Base-by-base conservation (phyloP, 2,329 filamentous ascomycete genomes). In the Bretziella fagacearum region DNA sequence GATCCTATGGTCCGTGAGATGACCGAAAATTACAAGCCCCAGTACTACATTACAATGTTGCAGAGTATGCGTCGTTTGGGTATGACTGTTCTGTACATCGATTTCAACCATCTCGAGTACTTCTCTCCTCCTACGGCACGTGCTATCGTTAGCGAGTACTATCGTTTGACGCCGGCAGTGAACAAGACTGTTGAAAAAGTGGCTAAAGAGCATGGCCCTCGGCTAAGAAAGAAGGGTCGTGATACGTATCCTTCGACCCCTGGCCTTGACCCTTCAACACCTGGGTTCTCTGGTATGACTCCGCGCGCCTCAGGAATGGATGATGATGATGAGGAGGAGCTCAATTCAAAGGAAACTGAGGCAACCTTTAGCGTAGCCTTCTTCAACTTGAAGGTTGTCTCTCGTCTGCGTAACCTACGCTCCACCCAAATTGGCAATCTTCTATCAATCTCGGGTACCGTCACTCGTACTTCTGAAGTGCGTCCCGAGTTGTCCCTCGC, bases 401-500 rank as follows among this genome's bases (percentile, higher is more conserved):
- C 85, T 2, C 73, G 87, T 54, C 76, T 95, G 48, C 82, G 87
- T 51, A 80, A 85, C 56, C 68, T 98, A 52, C 80, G 91, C 26
- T 93, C 91, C 22, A 73, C 77, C 52, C 87, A 94, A 55, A 93
- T 98, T 56, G 91, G 91, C 46, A 84, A 89, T 59, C 73, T 98
- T 36, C 75, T 94, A 4, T 95, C 91, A 8, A 93, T 98, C 55
- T 98, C 91, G 6, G 91, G 91, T 41, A 98, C 91, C 0, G 89
- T 94, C 23, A 98, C 91, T 1, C 76, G 91, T 60, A 98, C 91
- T 4, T 98, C 91, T 7, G 91, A 98, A 68, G 91, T 98, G 20
- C 77, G 91, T 27, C 91, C 91, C 0, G 91, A 98, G 63, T 66
- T 98, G 51, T 93, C 86, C 2, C 69, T 93, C 18, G 91, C 84